Percentiles rank a stretch among this genome's conserved stretches.
Conservation (phyloP, 164 flowering plant species). For the Liriodendron chinense region DNA sequence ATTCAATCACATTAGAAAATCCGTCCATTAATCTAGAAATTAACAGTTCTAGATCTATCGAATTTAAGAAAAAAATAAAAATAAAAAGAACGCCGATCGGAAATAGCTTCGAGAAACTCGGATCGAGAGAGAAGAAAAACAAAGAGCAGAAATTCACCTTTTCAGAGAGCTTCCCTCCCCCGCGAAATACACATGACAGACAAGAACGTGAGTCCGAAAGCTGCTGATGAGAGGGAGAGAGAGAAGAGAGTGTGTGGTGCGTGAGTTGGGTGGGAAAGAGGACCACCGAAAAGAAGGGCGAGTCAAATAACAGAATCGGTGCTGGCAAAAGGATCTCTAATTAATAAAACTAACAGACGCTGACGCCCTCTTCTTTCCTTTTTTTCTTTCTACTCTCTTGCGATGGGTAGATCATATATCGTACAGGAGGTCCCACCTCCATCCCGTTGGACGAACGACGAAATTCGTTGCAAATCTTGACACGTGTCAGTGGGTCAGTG, state of each 20-base stretch:
- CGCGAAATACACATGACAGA: neutral
- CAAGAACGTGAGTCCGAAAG: neutral
- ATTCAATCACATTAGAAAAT: neutral
- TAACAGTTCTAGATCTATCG: neutral
- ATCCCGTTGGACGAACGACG: too few relatives aligned
- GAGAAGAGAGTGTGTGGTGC: neutral
- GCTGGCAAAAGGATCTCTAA: neutral
- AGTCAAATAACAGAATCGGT: slow-evolving; percentile 18
- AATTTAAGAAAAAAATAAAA: too few relatives aligned
- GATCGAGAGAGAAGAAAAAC: neutral
- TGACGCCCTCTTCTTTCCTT: neutral
- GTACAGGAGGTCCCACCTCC: too few relatives aligned
- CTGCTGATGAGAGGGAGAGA: neutral
- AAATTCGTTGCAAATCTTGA: too few relatives aligned
- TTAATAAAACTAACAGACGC: neutral
- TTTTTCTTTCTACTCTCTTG: neutral
- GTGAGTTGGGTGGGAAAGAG: neutral
- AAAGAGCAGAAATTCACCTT: neutral
- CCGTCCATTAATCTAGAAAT: neutral
- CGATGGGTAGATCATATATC: too few relatives aligned
- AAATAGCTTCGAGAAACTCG: neutral
- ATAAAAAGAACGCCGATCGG: neutral
- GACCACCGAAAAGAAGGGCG: slow-evolving; percentile 11
- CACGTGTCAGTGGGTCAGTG: too few relatives aligned
- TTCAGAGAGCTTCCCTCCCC: neutral